Base-by-base conservation (phyloP, 176 grass and related monocot genomes). In the Musa troglodytarum region DNA sequence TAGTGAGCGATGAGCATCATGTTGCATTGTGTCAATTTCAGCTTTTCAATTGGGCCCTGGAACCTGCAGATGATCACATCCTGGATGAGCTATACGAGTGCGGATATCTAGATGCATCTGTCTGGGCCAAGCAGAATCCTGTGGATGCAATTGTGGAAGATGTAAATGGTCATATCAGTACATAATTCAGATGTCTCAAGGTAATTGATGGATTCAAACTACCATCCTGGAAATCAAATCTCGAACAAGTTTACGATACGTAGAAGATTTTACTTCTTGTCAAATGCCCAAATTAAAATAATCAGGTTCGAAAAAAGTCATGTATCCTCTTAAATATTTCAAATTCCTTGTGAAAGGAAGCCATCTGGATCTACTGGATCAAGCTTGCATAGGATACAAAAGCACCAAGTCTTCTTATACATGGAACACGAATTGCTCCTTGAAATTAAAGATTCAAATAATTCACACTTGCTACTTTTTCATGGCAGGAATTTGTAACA, bases 1-100 rank as follows among this genome's bases (percentile, higher is more conserved):
- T 28, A 22, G 9, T 50, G 68, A 51, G 23, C 63, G 11, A 2
- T 50, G 68, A 21, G 23, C 63, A 14, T 70, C 14, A 53, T 82
- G 15, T 78, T 52, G 24, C 16, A 49, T 55, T 54, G 23, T 78
- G 53, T 50, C 53, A 62, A 80, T 79, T 83, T n/a, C 82, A 97
- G 94, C 83, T 97, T n/a, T 97, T 97, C 78, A 97, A 87, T 76
- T 97, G 90, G 94, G 94, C 94, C 73, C 79, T 97, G 74, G 94
- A 97, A 75, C 94, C 94, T 52, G 94, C 94, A n/a, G 88, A 87
- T 72, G 90, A 97, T 77, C 66, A 85, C 68, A 83, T 90, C 74
- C 89, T 92, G 0, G 90, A 93, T 24, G 90, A 83, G 80, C 72
- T 97, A n/a, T 93, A 82, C 6, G 86, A 97, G 63, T 83, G 87